Evolutionary conservation across 163 green algal species (phyloP), one percentile per base, ranked within the genome.

Genomic region (Volvox carteri): DNA sequence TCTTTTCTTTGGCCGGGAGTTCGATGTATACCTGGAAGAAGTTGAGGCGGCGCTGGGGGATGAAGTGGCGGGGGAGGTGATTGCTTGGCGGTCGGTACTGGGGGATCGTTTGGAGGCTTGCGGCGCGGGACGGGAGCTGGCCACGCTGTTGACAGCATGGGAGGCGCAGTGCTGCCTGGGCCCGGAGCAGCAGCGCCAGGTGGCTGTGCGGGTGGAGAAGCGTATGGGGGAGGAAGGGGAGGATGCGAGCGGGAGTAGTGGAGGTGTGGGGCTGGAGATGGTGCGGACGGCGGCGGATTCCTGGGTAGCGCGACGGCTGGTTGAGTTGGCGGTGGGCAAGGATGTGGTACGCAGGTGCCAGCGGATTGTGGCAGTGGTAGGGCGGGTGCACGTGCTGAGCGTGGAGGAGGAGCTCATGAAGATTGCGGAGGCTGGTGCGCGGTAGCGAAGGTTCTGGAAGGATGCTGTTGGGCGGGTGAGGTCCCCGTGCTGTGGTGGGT

Each of bases 11-110:
- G 80, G 80, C 0, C 44, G 46, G 0, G 80, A 87, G 48, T 87
- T 87, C 46, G 80, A 87, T 23, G 1, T 79, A 18, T 87, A 87
- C 30, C 23, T 87, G 33, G 65, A 87, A 65, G 65, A 87, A 35
- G 80, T 87, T 33, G 80, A 79, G 23, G 46, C 33, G 33, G 80
- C 65, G 33, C 65, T 87, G 30, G 80, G 80, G 58, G 65, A 87
- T 44, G 80, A 42, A 30, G 33, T 16, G 33, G 65, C 2, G 8
- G 65, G 6, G 3, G 80, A 87, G 62, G 8, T 87, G 80, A 44
- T 23, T 19, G 80, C 80, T 9, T 87, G 80, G 80, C 80, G 80
- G 4, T 21, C 80, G 46, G 80, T 46, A 46, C 65, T 87, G 46
- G 80, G 80, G 1, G 80, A 87, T 46, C 33, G 48, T 37, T 33